Base-by-base conservation (phyloP, 768 basidiomycete genomes). In the Chlorophyllum brunneum region DNA sequence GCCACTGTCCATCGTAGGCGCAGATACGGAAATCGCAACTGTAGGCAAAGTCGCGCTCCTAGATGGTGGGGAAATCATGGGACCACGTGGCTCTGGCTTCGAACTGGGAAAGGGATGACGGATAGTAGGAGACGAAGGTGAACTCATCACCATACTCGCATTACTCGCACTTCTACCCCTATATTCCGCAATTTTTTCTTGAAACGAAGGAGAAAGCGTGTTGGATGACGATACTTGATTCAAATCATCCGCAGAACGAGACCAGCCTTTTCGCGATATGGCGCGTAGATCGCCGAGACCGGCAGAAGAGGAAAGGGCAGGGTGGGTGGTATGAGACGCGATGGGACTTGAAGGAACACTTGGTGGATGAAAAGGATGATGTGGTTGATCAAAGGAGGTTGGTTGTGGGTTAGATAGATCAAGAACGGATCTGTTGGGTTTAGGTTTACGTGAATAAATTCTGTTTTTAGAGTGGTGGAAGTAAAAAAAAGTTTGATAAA, bases 181-280 rank as follows among this genome's bases (percentile, higher is more conserved):
- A 62, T 92, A 91, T 53, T 83, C 76, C 34, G 75, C 79, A 57
- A 85, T 77, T 61, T 76, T 81, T 48, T 83, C 79, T 36, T 86
- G 82, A 57, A 88, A 78, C 16, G 74, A 71, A 5, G 74, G 70
- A 11, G 72, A 63, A 51, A 70, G 65, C 22, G 59, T 56, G 40
- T 56, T 48, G 0, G 67, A 58, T 0, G 74, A 72, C n/a, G n/a
- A n/a, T 43, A 82, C 67, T 63, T 78, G 81, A 59, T 80, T 77
- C 45, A 92, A 76, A 64, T 92, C 89, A 62, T 92, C 89, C 18
- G 81, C 88, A 5, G 87, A 90, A 62, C 74, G 82, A 22, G 88
- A 89, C 89, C 89, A 92, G 10, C 76, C 78, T 63, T 81, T 85
- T 59, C 81, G 77, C 0, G 87, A 86, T 8, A 88, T 81, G 43